Evolutionary conservation across 1,284 basidiomycete species (phyloP), one percentile per base, ranked within the genome.

Genomic region (Testicularia cyperi): DNA sequence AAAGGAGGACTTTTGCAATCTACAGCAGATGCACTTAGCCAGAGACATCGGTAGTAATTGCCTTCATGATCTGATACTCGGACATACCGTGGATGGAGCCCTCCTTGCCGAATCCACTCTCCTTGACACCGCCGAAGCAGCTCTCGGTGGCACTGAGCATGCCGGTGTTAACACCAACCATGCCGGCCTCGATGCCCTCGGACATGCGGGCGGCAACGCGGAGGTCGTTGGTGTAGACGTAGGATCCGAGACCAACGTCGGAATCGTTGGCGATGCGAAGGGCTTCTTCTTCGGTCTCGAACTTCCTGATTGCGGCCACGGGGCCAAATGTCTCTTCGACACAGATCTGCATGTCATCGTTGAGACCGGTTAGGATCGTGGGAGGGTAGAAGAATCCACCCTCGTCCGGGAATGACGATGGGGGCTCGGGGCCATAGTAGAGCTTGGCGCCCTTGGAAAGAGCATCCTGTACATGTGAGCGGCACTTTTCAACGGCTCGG

Each of bases 251-350:
- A 10, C 66, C 68, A 8, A 55, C 65, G 16, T 48, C 39, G 2
- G 51, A 49, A 16, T 65, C 43, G 43, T 69, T 70, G 5, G 58
- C 66, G 29, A 69, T 23, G 2, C 21, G 6, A 5, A 69, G 18
- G 7, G 52, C 57, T 41, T 72, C 64, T 37, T 67, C 34, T 19
- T 69, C 61, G 10, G 56, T 68, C 2, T 62, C 38, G 40, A 72
- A 72, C 20, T 41, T 57, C 21, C 53, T 52, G 29, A 71, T 60
- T 6, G 58, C 54, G 0, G 55, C 48, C 5, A 72, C 57, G 12
- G 70, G 70, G 10, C 70, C 70, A 30, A 72, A 72, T 16, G 70
- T 69, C 23, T 72, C 68, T 31, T 69, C 64, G 18, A 41, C 31
- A 16, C 63, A 49, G 30, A 72, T 62, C 24, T 55, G 48, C 64